Percentiles rank a stretch among this genome's conserved stretches.
phyloP scores from a whole-genome alignment of 192 early-diverging fungal genomes.

The Lobulomyces angularis region DNA sequence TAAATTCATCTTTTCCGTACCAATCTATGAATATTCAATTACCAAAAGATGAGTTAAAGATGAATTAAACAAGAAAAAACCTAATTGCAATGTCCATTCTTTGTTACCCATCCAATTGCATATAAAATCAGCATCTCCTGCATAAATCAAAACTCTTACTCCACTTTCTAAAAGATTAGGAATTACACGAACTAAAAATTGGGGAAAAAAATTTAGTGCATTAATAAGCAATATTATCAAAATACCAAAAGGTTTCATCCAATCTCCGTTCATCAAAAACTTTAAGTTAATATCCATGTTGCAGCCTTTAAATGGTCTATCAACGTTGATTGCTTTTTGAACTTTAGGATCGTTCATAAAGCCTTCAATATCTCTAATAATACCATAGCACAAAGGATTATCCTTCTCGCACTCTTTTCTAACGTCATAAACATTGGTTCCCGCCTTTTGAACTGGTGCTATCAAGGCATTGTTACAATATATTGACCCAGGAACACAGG shows the following conservation, averaged over 20 bases:
- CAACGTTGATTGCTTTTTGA: constrained; percentile 63
- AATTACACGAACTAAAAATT: constrained; percentile 23
- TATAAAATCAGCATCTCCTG: constrained; percentile 88
- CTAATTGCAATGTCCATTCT: background rate
- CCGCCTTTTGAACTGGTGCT: constrained; percentile 63
- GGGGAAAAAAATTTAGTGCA: constrained; percentile 9
- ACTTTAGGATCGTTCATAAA: constrained; percentile 73
- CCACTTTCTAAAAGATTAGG: constrained; percentile 59
- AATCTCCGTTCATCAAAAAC: constrained; percentile 76
- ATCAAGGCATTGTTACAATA: constrained; percentile 83
- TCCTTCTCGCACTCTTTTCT: constrained; percentile 67
- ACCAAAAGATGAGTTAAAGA: too few species aligned
- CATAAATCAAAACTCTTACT: constrained; percentile 76
- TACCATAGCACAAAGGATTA: constrained; percentile 76
- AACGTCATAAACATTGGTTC: constrained; percentile 85
- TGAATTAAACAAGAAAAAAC: constrained; percentile 8
- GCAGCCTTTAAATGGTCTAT: constrained; percentile 65
- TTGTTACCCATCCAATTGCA: constrained; percentile 67
- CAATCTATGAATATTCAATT: constrained; percentile 53
- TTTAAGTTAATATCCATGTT: constrained; percentile 66
- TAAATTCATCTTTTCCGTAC: constrained; percentile 61
- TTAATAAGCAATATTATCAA: constrained; percentile 10
- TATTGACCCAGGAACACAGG: constrained; percentile 67
- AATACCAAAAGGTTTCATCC: constrained; percentile 70
- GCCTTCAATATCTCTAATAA: constrained; percentile 62